These are phyloP conservation scores for Russula dissimulans DNA, from an alignment of 768 basidiomycete genomes.

Conservation along the genomic window DNA sequence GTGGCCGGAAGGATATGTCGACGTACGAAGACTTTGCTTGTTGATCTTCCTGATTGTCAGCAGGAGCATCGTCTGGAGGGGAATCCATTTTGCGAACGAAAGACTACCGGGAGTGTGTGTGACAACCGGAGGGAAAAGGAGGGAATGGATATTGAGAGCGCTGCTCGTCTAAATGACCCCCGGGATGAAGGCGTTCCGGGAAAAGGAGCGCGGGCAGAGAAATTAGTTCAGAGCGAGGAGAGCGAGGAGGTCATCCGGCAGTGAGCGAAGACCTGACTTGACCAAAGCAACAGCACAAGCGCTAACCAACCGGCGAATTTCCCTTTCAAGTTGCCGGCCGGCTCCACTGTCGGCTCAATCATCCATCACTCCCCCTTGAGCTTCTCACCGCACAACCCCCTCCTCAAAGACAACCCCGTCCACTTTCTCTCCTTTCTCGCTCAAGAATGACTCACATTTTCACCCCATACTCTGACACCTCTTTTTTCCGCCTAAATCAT, in stretches of 20 bases:
- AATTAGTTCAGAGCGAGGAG: neutral
- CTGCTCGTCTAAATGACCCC: no score
- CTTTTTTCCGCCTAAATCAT: neutral
- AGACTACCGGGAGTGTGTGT: neutral
- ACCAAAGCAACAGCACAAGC: neutral
- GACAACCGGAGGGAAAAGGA: conserved; percentile 1
- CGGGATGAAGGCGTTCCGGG: neutral
- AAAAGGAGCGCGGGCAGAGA: neutral
- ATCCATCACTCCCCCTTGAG: neutral
- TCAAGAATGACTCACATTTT: neutral
- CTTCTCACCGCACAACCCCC: neutral
- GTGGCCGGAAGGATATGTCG: neutral
- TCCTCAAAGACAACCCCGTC: neutral
- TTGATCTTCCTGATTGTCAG: conserved; percentile 14
- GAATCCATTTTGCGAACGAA: conserved; percentile 5
- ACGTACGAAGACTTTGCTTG: conserved; percentile 18
- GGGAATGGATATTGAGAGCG: neutral
- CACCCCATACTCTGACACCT: neutral
- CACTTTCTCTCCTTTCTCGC: no score
- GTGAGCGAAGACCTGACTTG: neutral
- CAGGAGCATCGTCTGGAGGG: neutral
- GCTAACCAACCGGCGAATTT: conserved; percentile 16
- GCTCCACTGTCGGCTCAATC: conserved; percentile 9
- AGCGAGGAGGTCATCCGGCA: neutral
- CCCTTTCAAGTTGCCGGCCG: conserved; percentile 19